phyloP scores from a whole-genome alignment of 2,329 filamentous ascomycete genomes.

The Diatrype stigma region DNA sequence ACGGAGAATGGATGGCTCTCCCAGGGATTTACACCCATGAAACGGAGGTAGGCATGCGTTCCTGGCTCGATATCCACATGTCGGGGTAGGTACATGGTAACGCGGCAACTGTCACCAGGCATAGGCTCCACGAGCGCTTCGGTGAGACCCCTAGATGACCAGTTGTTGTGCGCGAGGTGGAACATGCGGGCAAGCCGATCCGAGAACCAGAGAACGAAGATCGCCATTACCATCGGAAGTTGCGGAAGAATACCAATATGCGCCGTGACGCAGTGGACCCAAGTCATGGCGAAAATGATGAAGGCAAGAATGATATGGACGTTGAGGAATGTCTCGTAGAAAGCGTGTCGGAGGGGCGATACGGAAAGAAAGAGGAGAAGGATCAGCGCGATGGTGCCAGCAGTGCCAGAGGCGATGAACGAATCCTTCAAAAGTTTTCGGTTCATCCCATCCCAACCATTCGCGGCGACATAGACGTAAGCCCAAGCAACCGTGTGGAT shows the following conservation, averaged over 20 bases:
- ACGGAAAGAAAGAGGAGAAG: constrained; percentile 66
- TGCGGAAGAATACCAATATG: constrained; percentile 65
- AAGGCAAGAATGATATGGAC: constrained; percentile 74
- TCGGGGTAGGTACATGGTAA: constrained; percentile 66
- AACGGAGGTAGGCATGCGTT: constrained; percentile 71
- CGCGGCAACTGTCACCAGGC: constrained; percentile 64
- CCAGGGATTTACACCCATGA: constrained; percentile 62
- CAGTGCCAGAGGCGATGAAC: constrained; percentile 64
- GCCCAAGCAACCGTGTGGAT: constrained; percentile 71
- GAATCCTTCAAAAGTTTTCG: constrained; percentile 50
- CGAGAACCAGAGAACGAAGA: constrained; percentile 71
- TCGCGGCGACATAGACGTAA: constrained; percentile 63
- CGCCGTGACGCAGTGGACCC: constrained; percentile 71
- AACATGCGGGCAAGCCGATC: constrained; percentile 65
- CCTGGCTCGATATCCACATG: constrained; percentile 64
- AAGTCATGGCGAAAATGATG: constrained; percentile 65
- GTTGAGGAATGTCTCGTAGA: constrained; percentile 95
- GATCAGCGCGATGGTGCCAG: constrained; percentile 57
- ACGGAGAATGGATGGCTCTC: constrained; percentile 77
- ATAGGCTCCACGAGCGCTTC: constrained; percentile 64
- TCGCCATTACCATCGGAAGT: constrained; percentile 68
- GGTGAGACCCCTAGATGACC: constrained; percentile 54
- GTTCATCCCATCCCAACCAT: constrained; percentile 57
- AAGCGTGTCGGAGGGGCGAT: constrained; percentile 83
- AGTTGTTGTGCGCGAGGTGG: constrained; percentile 64